Evolutionary conservation across 2,329 filamentous ascomycete genomes (phyloP), one percentile per base, ranked within the genome.

Genomic region (Juglanconis sp.): DNA sequence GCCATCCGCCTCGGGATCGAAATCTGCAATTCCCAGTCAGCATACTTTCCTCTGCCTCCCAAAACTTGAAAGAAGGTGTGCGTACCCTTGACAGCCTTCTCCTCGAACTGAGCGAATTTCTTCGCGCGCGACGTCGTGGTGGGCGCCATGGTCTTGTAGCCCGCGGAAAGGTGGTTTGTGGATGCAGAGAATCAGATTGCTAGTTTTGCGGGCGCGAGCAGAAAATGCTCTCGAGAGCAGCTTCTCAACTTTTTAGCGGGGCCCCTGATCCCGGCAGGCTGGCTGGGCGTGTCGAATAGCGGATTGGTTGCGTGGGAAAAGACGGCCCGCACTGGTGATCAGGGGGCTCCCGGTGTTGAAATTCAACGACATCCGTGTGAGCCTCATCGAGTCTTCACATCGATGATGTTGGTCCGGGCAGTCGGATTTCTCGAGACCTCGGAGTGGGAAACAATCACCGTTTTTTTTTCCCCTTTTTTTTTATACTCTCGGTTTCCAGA

Each of bases 1-100:
- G 17, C 77, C 78, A 63, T 86, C 84, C 66, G 84, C 86, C 77
- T 96, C 92, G 0, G 91, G 91, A 71, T 96, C 92, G 70, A 90
- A 88, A 71, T 96, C 92, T 94, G 68, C 5, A 44, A 35, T 40
- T 10, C 7, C 32, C 30, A 31, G 36, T 44, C 15, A 56, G 40
- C 24, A 57, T 49, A 34, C 57, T 56, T 55, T 30, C 15, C 9
- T 34, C 51, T 38, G 24, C 17, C n/a, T 38, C 30, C 13, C 4
- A 1, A 24, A 30, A 8, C 13, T 11, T 4, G 15, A 13, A 38
- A 5, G 3, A 32, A 31, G 34, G 17, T 15, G 34, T 62, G 55
- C 74, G 48, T 61, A 90, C 88, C 88, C 75, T 85, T 85, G 1
- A 78, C 79, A 52, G 84, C 79, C 48, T 82, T 79, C 66, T 88